Conservation (phyloP, 2,329 filamentous ascomycete genomes). For the Rachicladosporium sp. region DNA sequence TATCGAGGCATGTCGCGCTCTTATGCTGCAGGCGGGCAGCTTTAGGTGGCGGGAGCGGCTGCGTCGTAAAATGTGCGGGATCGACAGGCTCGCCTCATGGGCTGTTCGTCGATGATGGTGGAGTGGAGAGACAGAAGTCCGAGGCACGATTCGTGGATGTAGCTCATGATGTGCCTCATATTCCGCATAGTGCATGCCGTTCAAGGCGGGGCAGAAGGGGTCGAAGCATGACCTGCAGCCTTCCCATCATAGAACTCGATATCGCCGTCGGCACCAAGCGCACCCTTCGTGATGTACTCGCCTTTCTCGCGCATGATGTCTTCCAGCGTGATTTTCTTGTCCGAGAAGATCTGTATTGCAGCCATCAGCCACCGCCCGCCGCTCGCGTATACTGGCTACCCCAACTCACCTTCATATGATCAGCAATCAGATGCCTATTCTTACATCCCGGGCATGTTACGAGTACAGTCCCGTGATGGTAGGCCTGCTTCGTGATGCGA, state of each 20-base stretch:
- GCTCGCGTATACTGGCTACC: not conserved
- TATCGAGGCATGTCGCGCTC: no score
- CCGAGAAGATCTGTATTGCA: slow-evolving; percentile 51
- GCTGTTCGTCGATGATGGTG: no score
- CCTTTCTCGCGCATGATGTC: slow-evolving; percentile 68
- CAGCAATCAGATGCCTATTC: slow-evolving; percentile 81
- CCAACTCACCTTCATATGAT: slow-evolving; percentile 56
- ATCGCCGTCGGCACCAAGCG: slow-evolving; percentile 65
- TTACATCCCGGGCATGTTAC: slow-evolving; percentile 80
- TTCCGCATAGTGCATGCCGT: no score
- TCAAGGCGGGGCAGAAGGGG: no score
- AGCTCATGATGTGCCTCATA: no score
- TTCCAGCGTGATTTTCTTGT: slow-evolving; percentile 58
- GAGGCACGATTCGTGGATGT: no score
- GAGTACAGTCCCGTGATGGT: slow-evolving; percentile 78
- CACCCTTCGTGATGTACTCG: slow-evolving; percentile 58
- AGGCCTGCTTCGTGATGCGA: slow-evolving; percentile 82
- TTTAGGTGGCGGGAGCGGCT: no score
- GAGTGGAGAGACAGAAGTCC: no score
- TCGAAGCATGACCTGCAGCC: no score
- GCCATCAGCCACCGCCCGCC: slow-evolving; percentile 2
- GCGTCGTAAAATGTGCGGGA: no score
- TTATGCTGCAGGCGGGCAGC: no score
- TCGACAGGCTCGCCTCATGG: no score
- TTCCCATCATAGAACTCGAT: slow-evolving; percentile 79